These are phyloP conservation scores for Pyricularia sp. DNA, from an alignment of 2,329 filamentous ascomycete genomes.

Conservation along the genomic window DNA sequence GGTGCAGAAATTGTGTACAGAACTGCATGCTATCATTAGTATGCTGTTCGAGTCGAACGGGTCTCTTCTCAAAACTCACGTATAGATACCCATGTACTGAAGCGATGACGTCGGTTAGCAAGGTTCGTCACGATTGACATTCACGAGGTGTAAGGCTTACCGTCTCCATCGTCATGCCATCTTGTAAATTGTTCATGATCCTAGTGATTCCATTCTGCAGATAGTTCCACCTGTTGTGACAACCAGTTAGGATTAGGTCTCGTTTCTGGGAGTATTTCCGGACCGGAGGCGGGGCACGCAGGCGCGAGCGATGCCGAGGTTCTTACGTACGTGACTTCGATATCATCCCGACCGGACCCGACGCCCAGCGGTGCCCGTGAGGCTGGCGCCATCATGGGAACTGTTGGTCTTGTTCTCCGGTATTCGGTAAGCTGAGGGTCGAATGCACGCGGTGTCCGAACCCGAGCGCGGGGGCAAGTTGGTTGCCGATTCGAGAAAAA, in stretches of 20 bases:
- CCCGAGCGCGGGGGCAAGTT: neutral
- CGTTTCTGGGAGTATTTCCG: neutral
- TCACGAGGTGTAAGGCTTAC: conserved; percentile 28
- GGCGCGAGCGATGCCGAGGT: neutral
- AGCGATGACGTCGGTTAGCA: conserved; percentile 8
- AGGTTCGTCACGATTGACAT: neutral
- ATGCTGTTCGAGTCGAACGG: neutral
- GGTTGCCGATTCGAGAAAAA: neutral
- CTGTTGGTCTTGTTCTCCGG: neutral
- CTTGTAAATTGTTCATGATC: conserved; percentile 86
- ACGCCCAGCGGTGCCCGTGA: neutral
- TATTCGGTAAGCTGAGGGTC: neutral
- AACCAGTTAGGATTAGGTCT: neutral
- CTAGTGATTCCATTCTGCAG: conserved; percentile 77
- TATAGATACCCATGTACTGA: conserved; percentile 93
- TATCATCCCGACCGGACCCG: conserved; percentile 10
- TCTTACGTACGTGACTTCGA: conserved; percentile 11
- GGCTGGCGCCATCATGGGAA: neutral
- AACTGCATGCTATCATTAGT: conserved; percentile 37
- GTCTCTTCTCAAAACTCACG: conserved; percentile 34
- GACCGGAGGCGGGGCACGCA: neutral
- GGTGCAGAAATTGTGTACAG: conserved; percentile 98
- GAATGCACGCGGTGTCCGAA: neutral
- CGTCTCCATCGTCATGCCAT: conserved; percentile 86
- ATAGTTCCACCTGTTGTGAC: conserved; percentile 61